Conservation (phyloP, 2,329 filamentous ascomycete species). For the Fusarium neocosmosporiellum region DNA sequence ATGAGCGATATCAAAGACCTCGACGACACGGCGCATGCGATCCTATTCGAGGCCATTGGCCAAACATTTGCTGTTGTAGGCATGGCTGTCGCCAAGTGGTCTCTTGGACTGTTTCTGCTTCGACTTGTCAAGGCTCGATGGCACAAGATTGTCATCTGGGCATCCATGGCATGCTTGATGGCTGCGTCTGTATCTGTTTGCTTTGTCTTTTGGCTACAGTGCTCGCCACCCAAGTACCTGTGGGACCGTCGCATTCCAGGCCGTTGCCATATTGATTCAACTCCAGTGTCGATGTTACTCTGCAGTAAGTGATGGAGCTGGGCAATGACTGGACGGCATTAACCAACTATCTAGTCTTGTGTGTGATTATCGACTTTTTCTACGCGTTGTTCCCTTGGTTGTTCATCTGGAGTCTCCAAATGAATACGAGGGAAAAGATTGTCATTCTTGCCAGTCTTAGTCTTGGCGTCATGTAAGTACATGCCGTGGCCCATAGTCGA, state of each 20-base stretch:
- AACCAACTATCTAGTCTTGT: conserved; percentile 24
- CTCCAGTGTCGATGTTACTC: conserved; percentile 35
- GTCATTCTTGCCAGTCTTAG: conserved; percentile 56
- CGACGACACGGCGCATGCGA: conserved; percentile 38
- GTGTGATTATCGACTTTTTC: conserved; percentile 52
- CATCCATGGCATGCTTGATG: conserved; percentile 40
- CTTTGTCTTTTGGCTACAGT: conserved; percentile 32
- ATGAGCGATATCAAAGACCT: conserved; percentile 37
- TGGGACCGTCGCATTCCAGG: conserved; percentile 32
- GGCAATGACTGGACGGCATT: fast-evolving
- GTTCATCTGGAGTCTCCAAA: conserved; percentile 57
- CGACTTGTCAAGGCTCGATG: conserved; percentile 49
- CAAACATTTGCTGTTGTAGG: conserved; percentile 53
- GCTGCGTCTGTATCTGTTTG: conserved; percentile 26
- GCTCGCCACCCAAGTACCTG: conserved; percentile 32
- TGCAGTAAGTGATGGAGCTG: conserved; percentile 19
- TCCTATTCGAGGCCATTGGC: conserved; percentile 47
- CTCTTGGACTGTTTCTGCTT: conserved; percentile 53
- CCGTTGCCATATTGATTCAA: conserved; percentile 30
- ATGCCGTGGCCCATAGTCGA: fast-evolving
- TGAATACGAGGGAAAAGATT: conserved; percentile 58
- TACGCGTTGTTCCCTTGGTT: conserved; percentile 57
- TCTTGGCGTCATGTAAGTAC: conserved; percentile 53
- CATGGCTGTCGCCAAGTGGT: conserved; percentile 53
- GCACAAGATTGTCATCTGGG: conserved; percentile 52